A percentile compares a stretch with the other conserved stretches of the same genome.
Conservation (phyloP, 2,329 filamentous ascomycete genomes). For the Geosmithia flava region DNA sequence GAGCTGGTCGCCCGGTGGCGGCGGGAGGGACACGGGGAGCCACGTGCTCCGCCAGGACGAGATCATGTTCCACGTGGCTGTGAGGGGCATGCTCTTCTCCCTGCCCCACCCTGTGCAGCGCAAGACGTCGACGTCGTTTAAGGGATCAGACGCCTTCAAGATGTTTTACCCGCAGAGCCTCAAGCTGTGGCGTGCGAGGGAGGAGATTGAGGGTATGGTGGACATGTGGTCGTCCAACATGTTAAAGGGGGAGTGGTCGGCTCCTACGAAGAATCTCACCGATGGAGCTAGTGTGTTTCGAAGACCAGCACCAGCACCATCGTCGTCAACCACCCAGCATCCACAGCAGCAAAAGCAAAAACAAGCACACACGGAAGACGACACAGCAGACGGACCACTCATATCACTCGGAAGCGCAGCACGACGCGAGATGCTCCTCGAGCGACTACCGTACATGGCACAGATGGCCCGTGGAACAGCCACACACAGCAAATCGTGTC, state of each 20-base stretch:
- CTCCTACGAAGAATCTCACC: constrained; percentile 21
- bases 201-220: constrained; percentile 67
- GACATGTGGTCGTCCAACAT: constrained; percentile 55
- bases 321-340: constrained; percentile 18
- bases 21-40: constrained; percentile 45
- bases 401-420: constrained; percentile 53
- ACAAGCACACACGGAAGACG: constrained; percentile 3
- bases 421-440: constrained; percentile 64
- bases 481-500: constrained; percentile 19
- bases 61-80: constrained; percentile 83
- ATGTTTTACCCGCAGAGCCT: constrained; percentile 89
- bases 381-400: constrained; percentile 16
- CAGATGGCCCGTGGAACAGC: constrained; percentile 39
- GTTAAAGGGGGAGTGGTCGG: constrained; percentile 37
- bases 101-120: constrained; percentile 78
- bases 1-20: constrained; percentile 37
- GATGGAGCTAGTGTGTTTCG: constrained; percentile 36
- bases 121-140: constrained; percentile 32
- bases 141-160: constrained; percentile 53
- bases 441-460: constrained; percentile 77
- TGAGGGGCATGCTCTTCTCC: constrained; percentile 73
- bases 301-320: constrained; percentile 18
- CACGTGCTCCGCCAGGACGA: constrained; percentile 85
- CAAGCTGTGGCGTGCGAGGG: constrained; percentile 70
- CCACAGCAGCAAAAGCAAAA: constrained; percentile 12